Conservation (phyloP, 805 yeast species). For the Yamadazyma tumulicola region DNA sequence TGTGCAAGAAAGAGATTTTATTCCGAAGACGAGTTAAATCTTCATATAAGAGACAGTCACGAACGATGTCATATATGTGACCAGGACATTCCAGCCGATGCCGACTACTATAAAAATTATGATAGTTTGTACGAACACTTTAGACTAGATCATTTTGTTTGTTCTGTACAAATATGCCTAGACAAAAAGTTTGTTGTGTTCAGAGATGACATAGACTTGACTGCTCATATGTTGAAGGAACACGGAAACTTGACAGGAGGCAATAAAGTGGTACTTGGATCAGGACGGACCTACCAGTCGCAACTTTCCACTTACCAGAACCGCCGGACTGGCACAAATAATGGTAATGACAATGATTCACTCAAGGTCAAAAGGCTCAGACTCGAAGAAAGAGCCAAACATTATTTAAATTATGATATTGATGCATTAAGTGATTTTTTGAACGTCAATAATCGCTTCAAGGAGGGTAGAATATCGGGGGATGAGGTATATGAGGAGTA, state of each 20-base stretch:
- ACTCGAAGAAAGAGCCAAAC: constrained; percentile 81
- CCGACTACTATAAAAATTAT: constrained; percentile 69
- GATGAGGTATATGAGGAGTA: constrained; percentile 46
- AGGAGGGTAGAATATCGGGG: constrained; percentile 45
- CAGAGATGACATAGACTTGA: constrained; percentile 77
- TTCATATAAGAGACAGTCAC: constrained; percentile 80
- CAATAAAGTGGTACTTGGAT: constrained; percentile 39
- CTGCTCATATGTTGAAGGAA: constrained; percentile 81
- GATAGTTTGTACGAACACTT: constrained; percentile 76
- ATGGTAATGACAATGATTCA: constrained; percentile 31
- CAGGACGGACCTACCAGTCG: constrained; percentile 46
- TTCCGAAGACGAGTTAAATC: constrained; percentile 79
- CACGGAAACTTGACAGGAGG: constrained; percentile 61
- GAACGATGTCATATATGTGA: constrained; percentile 92
- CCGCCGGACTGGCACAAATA: constrained; percentile 1
- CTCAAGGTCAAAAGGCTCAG: constrained; percentile 53
- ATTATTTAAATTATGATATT: constrained; percentile 58
- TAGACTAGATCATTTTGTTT: constrained; percentile 65
- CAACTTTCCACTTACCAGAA: constrained; percentile 59
- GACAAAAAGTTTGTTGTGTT: constrained; percentile 93
- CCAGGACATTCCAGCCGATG: constrained; percentile 55
- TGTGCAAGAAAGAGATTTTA: constrained; percentile 76
- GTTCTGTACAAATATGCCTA: constrained; percentile 72
- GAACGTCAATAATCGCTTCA: constrained; percentile 45
- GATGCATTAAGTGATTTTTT: constrained; percentile 47